Conservation (phyloP, 2,329 filamentous ascomycete genomes). For the Xylaria sp. region DNA sequence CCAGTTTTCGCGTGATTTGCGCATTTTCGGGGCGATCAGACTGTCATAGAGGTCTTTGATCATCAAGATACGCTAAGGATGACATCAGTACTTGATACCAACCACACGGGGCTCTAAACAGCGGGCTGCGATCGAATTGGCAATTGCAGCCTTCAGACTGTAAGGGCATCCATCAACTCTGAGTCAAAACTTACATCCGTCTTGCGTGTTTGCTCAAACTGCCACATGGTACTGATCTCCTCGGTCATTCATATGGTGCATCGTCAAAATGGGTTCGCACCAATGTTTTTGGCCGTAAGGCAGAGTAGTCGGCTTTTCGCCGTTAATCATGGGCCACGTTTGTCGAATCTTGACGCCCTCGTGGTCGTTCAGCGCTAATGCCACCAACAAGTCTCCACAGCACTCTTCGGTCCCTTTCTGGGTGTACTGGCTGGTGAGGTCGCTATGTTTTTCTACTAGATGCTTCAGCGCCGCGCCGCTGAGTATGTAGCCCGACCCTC, state of each 20-base stretch:
- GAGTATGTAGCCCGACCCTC: conserved; percentile 63
- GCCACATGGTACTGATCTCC: conserved; percentile 58
- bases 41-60: conserved; percentile 57
- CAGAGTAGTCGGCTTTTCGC: conserved; percentile 58
- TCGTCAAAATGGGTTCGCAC: conserved; percentile 63
- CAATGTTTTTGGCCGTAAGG: conserved; percentile 56
- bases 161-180: neutral
- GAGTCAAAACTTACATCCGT: conserved; percentile 45
- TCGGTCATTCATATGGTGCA: conserved; percentile 61
- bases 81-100: conserved; percentile 18
- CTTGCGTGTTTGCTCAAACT: conserved; percentile 57
- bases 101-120: neutral
- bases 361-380: conserved; percentile 53
- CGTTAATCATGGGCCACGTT: conserved; percentile 60
- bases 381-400: conserved; percentile 60
- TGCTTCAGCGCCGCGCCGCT: conserved; percentile 57
- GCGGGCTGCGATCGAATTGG: neutral
- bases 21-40: conserved; percentile 53
- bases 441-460: conserved; percentile 50
- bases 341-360: conserved; percentile 50
- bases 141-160: neutral
- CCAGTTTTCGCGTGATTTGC: conserved; percentile 53
- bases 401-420: conserved; percentile 50
- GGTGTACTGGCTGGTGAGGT: conserved; percentile 55
- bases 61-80: conserved; percentile 48